phyloP scores from a whole-genome alignment of 345 rosid genomes.

The Lepidium aucheri region DNA sequence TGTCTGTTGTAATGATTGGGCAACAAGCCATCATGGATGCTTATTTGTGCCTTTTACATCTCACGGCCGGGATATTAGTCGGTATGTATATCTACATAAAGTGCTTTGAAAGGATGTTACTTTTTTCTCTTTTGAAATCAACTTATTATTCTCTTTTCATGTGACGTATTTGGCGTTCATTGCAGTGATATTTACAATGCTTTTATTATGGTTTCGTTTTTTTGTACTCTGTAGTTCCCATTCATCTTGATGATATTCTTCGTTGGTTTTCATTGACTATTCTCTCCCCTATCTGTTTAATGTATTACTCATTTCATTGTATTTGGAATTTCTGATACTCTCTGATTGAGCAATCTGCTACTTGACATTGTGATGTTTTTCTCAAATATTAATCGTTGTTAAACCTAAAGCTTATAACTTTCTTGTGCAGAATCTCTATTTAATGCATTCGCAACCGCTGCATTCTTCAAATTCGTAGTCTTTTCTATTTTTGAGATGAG shows the following conservation, averaged over 20 bases:
- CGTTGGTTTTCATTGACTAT: background rate
- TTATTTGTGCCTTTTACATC: constrained; percentile 92
- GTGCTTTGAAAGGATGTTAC: background rate
- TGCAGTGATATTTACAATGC: background rate
- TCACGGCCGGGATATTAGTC: constrained; percentile 91
- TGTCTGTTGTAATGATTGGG: constrained; percentile 87
- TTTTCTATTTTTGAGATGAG: constrained; percentile 99
- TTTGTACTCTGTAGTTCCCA: background rate
- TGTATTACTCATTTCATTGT: background rate
- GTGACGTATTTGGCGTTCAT: background rate
- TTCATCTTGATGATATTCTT: background rate
- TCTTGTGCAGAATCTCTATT: constrained; percentile 75
- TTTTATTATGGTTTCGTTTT: background rate
- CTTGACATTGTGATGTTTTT: constrained; percentile 6
- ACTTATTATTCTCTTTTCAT: background rate
- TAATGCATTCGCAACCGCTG: constrained; percentile 97
- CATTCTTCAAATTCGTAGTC: constrained; percentile 97
- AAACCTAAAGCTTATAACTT: constrained; percentile 12
- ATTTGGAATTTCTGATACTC: background rate
- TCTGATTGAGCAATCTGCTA: background rate
- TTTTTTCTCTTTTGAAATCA: background rate
- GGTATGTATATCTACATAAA: constrained; percentile 40
- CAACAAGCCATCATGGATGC: constrained; percentile 99
- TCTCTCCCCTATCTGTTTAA: background rate
- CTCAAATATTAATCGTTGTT: constrained; percentile 2